phyloP scores from a whole-genome alignment of 2,329 filamentous ascomycete species.

The Pseudogymnoascus sp. region DNA sequence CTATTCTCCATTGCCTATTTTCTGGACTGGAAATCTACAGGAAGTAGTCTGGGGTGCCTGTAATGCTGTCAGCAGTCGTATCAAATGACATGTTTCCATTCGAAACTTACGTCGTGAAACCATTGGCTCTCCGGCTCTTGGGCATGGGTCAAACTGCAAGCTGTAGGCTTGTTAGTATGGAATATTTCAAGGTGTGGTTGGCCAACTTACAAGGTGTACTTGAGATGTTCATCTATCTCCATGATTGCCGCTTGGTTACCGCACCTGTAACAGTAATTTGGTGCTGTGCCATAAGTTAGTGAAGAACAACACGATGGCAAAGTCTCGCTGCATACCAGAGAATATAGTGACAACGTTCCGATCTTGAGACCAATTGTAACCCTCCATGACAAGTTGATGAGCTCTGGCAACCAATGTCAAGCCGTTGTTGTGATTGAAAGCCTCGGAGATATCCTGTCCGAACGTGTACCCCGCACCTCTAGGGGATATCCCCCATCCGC shows the following conservation, averaged over 20 bases:
- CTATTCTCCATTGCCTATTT: slow-evolving; percentile 8
- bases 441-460: slow-evolving; percentile 94
- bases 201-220: slow-evolving; percentile 93
- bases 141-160: slow-evolving; percentile 98
- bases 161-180: slow-evolving; percentile 42
- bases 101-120: slow-evolving; percentile 71
- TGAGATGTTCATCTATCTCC: slow-evolving; percentile 98
- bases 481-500: slow-evolving; percentile 92
- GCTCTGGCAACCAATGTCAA: slow-evolving; percentile 91
- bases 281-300: slow-evolving; percentile 44
- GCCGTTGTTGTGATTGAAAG: slow-evolving; percentile 98
- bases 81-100: neutral
- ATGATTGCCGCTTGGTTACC: slow-evolving; percentile 99
- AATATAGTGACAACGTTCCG: slow-evolving; percentile 98
- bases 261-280: slow-evolving; percentile 97
- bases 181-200: slow-evolving; percentile 6
- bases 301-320: neutral
- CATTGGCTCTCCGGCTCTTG: slow-evolving; percentile 95
- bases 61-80: slow-evolving; percentile 6
- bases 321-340: slow-evolving; percentile 56
- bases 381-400: slow-evolving; percentile 98
- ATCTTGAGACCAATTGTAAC: slow-evolving; percentile 99
- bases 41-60: slow-evolving; percentile 94
- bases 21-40: slow-evolving; percentile 49
- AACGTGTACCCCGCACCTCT: slow-evolving; percentile 93